phyloP scores from a whole-genome alignment of 352 stramenopile species.

The Globisporangium recalcitrans region DNA sequence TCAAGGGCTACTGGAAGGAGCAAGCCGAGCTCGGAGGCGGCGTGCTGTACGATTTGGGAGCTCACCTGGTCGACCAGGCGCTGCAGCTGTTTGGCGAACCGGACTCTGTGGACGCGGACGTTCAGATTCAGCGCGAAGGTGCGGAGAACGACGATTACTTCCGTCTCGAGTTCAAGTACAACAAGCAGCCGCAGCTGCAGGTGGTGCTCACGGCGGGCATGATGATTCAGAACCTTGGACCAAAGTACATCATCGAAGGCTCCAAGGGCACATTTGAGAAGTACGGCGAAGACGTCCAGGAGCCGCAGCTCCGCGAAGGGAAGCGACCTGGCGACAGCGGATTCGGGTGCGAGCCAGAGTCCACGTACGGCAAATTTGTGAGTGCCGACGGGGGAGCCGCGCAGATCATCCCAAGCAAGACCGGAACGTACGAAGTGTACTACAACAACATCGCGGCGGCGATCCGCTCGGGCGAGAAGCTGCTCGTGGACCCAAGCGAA shows the following conservation, averaged over 20 bases:
- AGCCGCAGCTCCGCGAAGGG: slow-evolving; percentile 49
- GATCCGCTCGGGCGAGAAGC: slow-evolving; percentile 36
- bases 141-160: slow-evolving; percentile 73
- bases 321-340: slow-evolving; percentile 39
- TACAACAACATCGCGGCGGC: slow-evolving; percentile 69
- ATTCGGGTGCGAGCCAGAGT: slow-evolving; percentile 51
- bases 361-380: slow-evolving; percentile 40
- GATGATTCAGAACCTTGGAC: slow-evolving; percentile 50
- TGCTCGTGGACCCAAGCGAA: slow-evolving; percentile 47
- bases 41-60: slow-evolving; percentile 66
- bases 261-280: slow-evolving; percentile 51
- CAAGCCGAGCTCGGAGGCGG: slow-evolving; percentile 46
- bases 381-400: slow-evolving; percentile 19
- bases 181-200: slow-evolving; percentile 31
- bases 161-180: slow-evolving; percentile 60
- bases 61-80: slow-evolving; percentile 63
- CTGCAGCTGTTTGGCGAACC: slow-evolving; percentile 60
- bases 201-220: slow-evolving; percentile 66
- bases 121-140: slow-evolving; percentile 71
- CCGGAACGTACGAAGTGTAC: slow-evolving; percentile 55
- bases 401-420: slow-evolving; percentile 32
- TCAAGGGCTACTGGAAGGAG: slow-evolving; percentile 83
- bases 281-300: slow-evolving; percentile 61
- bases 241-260: slow-evolving; percentile 66
- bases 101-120: slow-evolving; percentile 40